Evolutionary conservation across 305 asterid genomes (phyloP).

Genomic region (Galium porrigens): DNA sequence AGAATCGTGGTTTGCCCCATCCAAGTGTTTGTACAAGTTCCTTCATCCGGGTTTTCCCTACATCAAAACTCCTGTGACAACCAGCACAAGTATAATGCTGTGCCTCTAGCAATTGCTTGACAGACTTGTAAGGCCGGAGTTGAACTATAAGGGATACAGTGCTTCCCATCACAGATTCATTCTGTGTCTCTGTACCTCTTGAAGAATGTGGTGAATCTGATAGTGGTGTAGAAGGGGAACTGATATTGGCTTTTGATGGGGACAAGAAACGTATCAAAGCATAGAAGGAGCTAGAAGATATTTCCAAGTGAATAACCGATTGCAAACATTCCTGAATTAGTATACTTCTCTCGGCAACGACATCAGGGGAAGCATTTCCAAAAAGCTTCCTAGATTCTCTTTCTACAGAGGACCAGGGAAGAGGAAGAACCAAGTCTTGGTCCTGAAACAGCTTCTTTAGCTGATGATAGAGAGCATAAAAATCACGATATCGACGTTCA

Average conservation of each 20-base stretch:
- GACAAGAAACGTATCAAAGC: constrained; percentile 52
- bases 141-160: constrained; percentile 63
- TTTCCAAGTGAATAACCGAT: constrained; percentile 40
- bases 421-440: constrained; percentile 61
- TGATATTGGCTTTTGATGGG: constrained; percentile 39
- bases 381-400: constrained; percentile 71
- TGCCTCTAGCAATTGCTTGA: constrained; percentile 63
- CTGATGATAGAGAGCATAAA: constrained; percentile 42
- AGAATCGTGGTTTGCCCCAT: constrained; percentile 89
- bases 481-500: constrained; percentile 81
- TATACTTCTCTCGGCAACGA: constrained; percentile 57
- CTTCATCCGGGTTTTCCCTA: constrained; percentile 51
- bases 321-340: constrained; percentile 84
- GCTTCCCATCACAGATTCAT: constrained; percentile 44
- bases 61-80: constrained; percentile 60
- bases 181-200: constrained; percentile 20
- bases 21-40: constrained; percentile 63
- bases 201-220: constrained; percentile 23
- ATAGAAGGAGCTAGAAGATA: constrained; percentile 29
- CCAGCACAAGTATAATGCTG: constrained; percentile 81
- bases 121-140: constrained; percentile 40
- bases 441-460: constrained; percentile 56
- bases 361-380: constrained; percentile 65
- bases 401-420: constrained; percentile 66
- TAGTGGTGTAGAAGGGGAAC: constrained; percentile 31